Conservation (phyloP, 345 rosid genomes). For the Eucalyptus tenuipes region DNA sequence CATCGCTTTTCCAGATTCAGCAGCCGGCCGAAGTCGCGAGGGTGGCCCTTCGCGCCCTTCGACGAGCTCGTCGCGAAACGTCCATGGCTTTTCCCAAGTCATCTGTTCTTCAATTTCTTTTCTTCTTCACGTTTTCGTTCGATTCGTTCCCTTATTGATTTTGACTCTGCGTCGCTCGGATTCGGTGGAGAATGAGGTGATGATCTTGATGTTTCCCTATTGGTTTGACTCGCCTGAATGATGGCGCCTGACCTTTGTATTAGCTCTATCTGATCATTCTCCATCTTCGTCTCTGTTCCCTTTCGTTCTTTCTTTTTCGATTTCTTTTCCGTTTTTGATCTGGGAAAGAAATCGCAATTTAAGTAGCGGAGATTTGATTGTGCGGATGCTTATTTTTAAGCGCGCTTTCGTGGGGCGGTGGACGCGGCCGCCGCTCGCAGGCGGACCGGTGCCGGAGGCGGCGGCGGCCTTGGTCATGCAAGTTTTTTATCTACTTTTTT, state of each 20-base stretch:
- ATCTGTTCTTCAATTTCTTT: background rate
- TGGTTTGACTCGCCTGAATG: constrained; percentile 45
- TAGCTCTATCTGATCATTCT: constrained; percentile 14
- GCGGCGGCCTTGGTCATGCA: background rate
- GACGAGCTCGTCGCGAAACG: background rate
- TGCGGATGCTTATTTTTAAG: background rate
- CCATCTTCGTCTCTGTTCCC: background rate
- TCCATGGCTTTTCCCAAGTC: background rate
- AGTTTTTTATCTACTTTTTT: background rate
- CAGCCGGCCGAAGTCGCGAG: background rate
- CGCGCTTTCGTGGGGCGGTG: background rate
- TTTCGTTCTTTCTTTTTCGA: background rate
- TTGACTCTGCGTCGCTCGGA: too few species aligned
- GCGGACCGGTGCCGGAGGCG: background rate
- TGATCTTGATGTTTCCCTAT: constrained; percentile 24
- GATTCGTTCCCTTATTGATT: background rate
- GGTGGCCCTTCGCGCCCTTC: background rate
- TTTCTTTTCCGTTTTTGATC: background rate
- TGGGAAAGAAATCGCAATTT: background rate
- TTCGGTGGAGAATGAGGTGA: constrained; percentile 15
- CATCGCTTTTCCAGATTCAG: background rate
- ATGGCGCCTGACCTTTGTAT: constrained; percentile 16
- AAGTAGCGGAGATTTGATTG: background rate
- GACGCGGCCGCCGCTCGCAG: background rate
- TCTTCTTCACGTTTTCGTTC: background rate